Conservation (phyloP, 495 filamentous ascomycete species). For the Diplogelasinospora grovesii region DNA sequence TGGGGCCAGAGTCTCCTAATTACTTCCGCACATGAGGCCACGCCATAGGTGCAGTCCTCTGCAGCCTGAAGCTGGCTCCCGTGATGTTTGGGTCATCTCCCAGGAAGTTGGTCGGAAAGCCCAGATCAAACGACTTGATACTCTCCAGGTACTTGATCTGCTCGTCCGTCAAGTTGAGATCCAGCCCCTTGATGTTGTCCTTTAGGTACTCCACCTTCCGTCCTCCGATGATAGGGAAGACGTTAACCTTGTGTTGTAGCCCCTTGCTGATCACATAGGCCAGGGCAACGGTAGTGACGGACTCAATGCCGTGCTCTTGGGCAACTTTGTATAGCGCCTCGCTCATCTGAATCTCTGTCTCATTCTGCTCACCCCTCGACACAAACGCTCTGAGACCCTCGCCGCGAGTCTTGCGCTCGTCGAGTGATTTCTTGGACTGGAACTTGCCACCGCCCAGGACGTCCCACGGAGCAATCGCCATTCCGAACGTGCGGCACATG, state of each 20-base stretch:
- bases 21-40: conserved; percentile 1
- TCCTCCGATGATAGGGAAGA: conserved; percentile 46
- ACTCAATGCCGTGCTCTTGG: conserved; percentile 32
- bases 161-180: conserved; percentile 44
- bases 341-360: conserved; percentile 34
- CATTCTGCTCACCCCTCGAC: conserved; percentile 26
- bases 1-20: too few species aligned
- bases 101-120: conserved; percentile 46
- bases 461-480: conserved; percentile 54
- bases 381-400: conserved; percentile 26
- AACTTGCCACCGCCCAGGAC: conserved; percentile 49
- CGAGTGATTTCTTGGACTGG: conserved; percentile 36
- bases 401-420: conserved; percentile 28
- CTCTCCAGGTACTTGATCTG: conserved; percentile 52
- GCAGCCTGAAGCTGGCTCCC: conserved; percentile 7
- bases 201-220: conserved; percentile 57
- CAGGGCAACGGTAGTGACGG: conserved; percentile 38
- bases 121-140: conserved; percentile 40
- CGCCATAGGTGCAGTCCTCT: conserved; percentile 1
- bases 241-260: too few species aligned
- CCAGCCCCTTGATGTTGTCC: conserved; percentile 54
- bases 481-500: conserved; percentile 49
- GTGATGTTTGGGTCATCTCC: conserved; percentile 27
- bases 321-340: conserved; percentile 46
- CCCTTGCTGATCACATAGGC: conserved; percentile 49